Conservation (phyloP, 2,329 filamentous ascomycete genomes). For the Cercospora sp. region DNA sequence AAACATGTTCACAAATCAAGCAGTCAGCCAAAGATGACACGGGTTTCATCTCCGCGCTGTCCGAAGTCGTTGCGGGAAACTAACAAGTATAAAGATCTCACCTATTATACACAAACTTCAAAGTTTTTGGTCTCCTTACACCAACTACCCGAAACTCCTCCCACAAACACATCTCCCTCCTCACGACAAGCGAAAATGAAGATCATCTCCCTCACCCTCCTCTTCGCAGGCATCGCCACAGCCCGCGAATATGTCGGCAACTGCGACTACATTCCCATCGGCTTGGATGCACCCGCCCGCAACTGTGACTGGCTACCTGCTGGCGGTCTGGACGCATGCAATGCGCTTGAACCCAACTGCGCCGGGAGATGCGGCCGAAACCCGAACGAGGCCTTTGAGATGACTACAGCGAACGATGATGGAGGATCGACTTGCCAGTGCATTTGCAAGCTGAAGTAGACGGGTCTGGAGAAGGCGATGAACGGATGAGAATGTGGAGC, state of each 20-base stretch:
- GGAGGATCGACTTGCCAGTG: not conserved
- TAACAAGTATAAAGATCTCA: not conserved
- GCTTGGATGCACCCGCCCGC: not conserved
- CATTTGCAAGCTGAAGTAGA: not conserved
- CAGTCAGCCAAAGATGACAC: not conserved
- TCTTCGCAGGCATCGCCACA: not conserved
- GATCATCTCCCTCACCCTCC: not conserved
- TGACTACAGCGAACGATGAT: not conserved
- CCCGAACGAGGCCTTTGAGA: not conserved
- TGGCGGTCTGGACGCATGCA: not conserved
- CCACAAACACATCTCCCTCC: no score
- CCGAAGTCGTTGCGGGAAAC: not conserved
- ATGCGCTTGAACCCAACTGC: not conserved
- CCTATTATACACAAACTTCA: not conserved
- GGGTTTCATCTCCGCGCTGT: not conserved
- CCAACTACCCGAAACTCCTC: no score
- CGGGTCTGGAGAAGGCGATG: not conserved
- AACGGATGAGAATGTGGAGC: accelerated
- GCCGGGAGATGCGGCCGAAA: not conserved
- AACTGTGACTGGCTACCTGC: not conserved
- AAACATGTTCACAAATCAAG: not conserved
- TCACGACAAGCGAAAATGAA: not conserved
- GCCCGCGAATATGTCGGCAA: not conserved
- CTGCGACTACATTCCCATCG: not conserved
- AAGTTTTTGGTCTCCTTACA: no score